phyloP scores from a whole-genome alignment of 805 yeast genomes.

The Alloascoidea africana region DNA sequence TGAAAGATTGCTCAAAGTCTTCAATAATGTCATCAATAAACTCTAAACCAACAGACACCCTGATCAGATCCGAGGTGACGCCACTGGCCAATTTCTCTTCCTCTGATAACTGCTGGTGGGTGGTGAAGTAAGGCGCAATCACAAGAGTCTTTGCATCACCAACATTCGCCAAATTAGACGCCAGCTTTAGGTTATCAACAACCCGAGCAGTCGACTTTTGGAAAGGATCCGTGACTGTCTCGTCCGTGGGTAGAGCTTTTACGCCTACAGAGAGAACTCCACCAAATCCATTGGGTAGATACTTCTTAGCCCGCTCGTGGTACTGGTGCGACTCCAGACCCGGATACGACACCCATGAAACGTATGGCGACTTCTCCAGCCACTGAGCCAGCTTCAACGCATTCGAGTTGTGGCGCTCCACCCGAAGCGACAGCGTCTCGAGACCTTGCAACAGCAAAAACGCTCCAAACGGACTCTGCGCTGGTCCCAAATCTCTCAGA shows the following conservation, averaged over 20 bases:
- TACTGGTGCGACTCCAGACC: conserved; percentile 71
- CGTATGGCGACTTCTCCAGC: conserved; percentile 59
- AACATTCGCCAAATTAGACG: conserved; percentile 89
- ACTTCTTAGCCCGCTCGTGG: conserved; percentile 74
- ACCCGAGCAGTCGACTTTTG: conserved; percentile 68
- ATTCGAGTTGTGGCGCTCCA: conserved; percentile 81
- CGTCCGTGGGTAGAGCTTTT: conserved; percentile 27
- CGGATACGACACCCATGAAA: conserved; percentile 83
- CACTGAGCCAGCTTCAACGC: conserved; percentile 67
- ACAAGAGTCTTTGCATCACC: conserved; percentile 94
- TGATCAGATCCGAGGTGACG: conserved; percentile 75
- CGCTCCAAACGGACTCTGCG: conserved; percentile 76
- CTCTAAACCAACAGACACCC: conserved; percentile 87
- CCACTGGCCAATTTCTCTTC: conserved; percentile 75
- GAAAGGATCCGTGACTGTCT: conserved; percentile 33
- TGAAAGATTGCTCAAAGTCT: conserved; percentile 80
- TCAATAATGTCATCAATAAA: conserved; percentile 80
- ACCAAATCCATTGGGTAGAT: conserved; percentile 69
- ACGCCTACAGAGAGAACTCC: conserved; percentile 86
- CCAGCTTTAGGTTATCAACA: conserved; percentile 71
- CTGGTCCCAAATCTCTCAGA: conserved; percentile 85
- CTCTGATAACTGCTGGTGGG: conserved; percentile 81
- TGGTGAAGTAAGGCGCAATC: conserved; percentile 91
- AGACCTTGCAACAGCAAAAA: conserved; percentile 83
- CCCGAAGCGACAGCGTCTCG: conserved; percentile 87